Base-by-base conservation (phyloP, 2,329 filamentous ascomycete genomes). In the Colletotrichum somersetense region DNA sequence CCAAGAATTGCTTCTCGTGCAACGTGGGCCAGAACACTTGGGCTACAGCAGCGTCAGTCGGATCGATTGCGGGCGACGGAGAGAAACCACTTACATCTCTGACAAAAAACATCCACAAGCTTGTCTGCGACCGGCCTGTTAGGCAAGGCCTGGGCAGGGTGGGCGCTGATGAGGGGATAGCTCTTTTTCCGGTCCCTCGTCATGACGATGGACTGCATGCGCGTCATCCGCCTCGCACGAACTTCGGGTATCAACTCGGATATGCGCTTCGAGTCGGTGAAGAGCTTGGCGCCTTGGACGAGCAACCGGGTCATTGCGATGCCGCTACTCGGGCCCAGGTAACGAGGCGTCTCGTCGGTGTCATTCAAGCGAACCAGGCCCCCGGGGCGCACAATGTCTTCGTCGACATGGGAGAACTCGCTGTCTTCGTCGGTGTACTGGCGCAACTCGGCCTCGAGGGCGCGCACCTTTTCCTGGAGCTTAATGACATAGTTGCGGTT, bases 241-340 rank as follows among this genome's bases (percentile, higher is more conserved):
- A 88, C 84, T 67, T 95, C 92, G 4, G 95, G 94, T 42, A 98
- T 93, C 62, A 98, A 91, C 76, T 98, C 95, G 70, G 94, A 95
- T 79, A 98, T 98, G 75, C 92, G 94, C 81, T 95, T 93, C 6
- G 94, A 92, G 77, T 96, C 93, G 35, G 95, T 97, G 78, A 96
- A 97, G 74, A 95, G 92, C 83, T 97, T 98, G 65, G 96, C 96
- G 81, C 97, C 91, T 80, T 98, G 95, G 93, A 99, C 98, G 14
- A 99, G 91, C 76, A 98, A 87, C 40, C 96, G 91, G 16, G 95
- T 97, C 85, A 98, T 97, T 78, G 95, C 94, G 77, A 98, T 97
- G 72, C 96, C 96, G 80, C 96, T 98, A 61, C 95, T 97, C 3
- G 96, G 93, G 0, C 96, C 96, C 3, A 99, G 86, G 79, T 96